Evolutionary conservation across 2,329 filamentous ascomycete species (phyloP).

Genomic region (Talaromyces sp.): DNA sequence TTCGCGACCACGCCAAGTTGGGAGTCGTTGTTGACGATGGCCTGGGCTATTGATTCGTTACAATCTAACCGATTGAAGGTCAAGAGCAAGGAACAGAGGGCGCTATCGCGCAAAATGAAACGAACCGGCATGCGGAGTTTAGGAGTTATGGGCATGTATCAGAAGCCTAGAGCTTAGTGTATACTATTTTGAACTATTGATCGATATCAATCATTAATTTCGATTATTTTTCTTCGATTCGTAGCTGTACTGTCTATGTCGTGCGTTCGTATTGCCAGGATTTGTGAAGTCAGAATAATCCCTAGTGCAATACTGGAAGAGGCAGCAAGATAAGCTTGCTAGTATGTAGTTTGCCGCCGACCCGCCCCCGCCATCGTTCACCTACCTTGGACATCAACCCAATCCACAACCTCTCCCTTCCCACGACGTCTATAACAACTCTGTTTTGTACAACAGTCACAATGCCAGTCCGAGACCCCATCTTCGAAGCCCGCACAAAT

Average conservation of each 20-base stretch:
- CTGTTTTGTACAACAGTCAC: conserved; percentile 20
- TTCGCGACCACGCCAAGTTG: conserved; percentile 34
- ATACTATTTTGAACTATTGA: conserved; percentile 10
- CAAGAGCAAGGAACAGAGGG: conserved; percentile 30
- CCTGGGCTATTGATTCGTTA: conserved; percentile 45
- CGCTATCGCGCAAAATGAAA: conserved; percentile 26
- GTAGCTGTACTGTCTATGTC: not conserved
- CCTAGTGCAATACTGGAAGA: not conserved
- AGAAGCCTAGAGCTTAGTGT: conserved; percentile 26
- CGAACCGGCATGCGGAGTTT: conserved; percentile 40
- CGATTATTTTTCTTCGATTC: not conserved
- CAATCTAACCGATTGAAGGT: conserved; percentile 34
- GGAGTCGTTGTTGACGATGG: conserved; percentile 46
- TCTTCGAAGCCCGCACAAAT: conserved; percentile 43
- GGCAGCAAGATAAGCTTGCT: conserved; percentile 4
- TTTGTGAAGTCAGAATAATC: too few relatives aligned
- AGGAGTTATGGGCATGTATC: conserved; percentile 31
- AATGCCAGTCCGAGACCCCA: conserved; percentile 41
- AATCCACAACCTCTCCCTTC: not conserved
- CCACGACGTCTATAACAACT: not conserved
- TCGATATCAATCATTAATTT: not conserved
- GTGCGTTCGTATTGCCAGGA: not conserved
- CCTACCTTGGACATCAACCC: not conserved
- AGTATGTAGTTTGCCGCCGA: not conserved
- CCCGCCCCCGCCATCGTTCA: not conserved